Evolutionary conservation across 2,329 filamentous ascomycete species (phyloP), one percentile per base, ranked within the genome.

Genomic region (Fusarium algeriense): DNA sequence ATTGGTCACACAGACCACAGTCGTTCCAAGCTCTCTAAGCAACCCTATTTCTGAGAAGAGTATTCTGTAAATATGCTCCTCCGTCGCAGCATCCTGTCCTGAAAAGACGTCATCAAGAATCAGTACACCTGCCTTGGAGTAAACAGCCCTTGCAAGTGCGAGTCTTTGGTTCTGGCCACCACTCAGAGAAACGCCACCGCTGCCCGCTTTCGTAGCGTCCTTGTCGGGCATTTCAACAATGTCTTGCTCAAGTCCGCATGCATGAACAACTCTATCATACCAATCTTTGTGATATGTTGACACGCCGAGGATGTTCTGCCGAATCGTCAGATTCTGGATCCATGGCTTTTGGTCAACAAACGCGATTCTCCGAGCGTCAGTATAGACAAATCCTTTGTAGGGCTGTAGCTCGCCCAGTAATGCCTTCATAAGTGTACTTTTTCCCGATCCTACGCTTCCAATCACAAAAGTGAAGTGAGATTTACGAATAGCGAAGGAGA

Each of bases 91-190:
- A 28, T 71, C 69, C 13, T 64, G 59, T 1, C 79, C 79, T 7
- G 77, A 75, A 11, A 81, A 73, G 4, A 80, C 78, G 45, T 81
- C 79, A 58, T 81, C 80, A 4, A 80, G 67, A 11, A 81, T 64
- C 11, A 80, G 49, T 9, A 81, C 40, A 5, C 70, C 44, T 4
- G 60, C 55, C 19, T 66, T 58, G 10, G 73, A 64, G 37, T 78
- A 78, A 8, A 78, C 60, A 0, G 76, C 76, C 1, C 76, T 64
- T 10, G 76, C 75, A 8, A 78, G 53, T 4, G 75, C 70, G 26
- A 79, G 73, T 9, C 78, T 70, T 49, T 78, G 76, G 34, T 78
- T 79, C 60, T 81, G 80, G 1, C 80, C 80, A 20, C 80, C 80
- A 12, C 79, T 80, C 10, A 81, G 65, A 38, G 76, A 78, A 35